These are phyloP conservation scores for Peronospora farinosa DNA, from an alignment of 352 stramenopile species.

Conservation along the genomic window DNA sequence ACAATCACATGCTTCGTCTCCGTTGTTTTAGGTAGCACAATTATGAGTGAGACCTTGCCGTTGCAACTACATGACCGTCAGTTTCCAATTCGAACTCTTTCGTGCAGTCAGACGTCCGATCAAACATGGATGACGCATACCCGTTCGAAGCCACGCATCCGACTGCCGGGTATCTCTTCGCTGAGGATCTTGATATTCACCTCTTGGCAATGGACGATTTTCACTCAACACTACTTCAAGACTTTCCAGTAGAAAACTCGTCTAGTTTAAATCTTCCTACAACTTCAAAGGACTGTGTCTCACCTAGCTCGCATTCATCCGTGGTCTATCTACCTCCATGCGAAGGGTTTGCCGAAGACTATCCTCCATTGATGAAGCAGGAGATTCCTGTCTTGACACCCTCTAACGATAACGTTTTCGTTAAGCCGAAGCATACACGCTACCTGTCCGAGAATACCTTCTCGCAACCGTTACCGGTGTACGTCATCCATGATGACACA, in stretches of 20 bases:
- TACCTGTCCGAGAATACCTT: neutral
- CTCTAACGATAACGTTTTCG: neutral
- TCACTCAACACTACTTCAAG: slow-evolving; percentile 12
- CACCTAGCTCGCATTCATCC: slow-evolving; percentile 22
- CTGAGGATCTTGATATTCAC: slow-evolving; percentile 27
- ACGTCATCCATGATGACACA: neutral
- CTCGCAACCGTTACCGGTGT: slow-evolving; percentile 1
- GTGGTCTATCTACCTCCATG: slow-evolving; percentile 14
- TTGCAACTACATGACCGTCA: slow-evolving; percentile 8
- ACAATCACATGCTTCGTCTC: slow-evolving; percentile 3
- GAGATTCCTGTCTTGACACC: neutral
- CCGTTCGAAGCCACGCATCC: slow-evolving; percentile 15
- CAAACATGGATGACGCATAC: slow-evolving; percentile 12
- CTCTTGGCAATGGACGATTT: slow-evolving; percentile 22
- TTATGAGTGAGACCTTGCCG: slow-evolving; percentile 8
- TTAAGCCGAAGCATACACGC: slow-evolving; percentile 6
- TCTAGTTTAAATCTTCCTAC: neutral
- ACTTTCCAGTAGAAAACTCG: slow-evolving; percentile 1
- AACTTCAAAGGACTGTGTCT: neutral
- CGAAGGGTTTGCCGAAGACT: slow-evolving; percentile 1
- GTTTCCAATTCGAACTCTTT: slow-evolving; percentile 15
- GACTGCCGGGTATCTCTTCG: slow-evolving; percentile 24
- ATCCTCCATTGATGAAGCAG: slow-evolving; percentile 7
- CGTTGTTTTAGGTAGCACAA: neutral
- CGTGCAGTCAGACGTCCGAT: neutral